Conservation (phyloP, 768 basidiomycete species). For the Tulasnella sp. region DNA sequence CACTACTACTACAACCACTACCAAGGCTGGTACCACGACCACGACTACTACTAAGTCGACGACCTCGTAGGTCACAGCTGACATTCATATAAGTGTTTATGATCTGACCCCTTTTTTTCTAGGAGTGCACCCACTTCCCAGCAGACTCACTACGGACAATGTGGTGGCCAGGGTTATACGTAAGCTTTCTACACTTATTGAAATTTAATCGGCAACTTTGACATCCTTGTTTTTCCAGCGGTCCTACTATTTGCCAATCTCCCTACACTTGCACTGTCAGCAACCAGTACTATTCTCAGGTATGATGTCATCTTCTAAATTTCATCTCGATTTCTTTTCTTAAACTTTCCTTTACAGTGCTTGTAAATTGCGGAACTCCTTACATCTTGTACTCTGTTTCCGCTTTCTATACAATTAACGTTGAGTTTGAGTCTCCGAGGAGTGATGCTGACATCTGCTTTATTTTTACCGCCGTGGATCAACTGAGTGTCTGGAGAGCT, state of each 20-base stretch:
- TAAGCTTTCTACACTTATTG: not conserved
- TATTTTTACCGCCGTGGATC: not conserved
- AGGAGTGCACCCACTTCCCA: not conserved
- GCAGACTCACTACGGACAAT: conserved; percentile 1
- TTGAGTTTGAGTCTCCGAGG: not conserved
- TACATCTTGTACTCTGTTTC: not conserved
- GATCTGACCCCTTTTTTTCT: not conserved
- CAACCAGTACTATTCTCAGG: conserved; percentile 1
- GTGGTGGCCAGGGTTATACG: not conserved
- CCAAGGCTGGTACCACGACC: not conserved
- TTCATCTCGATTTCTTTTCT: no score
- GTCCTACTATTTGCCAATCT: conserved; percentile 4
- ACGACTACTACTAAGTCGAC: not conserved
- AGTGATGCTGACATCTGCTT: not conserved
- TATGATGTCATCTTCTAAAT: not conserved
- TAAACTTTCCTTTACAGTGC: no score
- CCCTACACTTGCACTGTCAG: not conserved
- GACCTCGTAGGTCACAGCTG: not conserved
- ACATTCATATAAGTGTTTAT: not conserved
- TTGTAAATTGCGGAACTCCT: not conserved
- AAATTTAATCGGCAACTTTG: no score
- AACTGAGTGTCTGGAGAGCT: not conserved
- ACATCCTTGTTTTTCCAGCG: not conserved
- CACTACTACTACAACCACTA: not conserved
- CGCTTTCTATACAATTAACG: not conserved